Evolutionary conservation across 768 basidiomycete species (phyloP).

Genomic region (Panaeolus papilionaceus): DNA sequence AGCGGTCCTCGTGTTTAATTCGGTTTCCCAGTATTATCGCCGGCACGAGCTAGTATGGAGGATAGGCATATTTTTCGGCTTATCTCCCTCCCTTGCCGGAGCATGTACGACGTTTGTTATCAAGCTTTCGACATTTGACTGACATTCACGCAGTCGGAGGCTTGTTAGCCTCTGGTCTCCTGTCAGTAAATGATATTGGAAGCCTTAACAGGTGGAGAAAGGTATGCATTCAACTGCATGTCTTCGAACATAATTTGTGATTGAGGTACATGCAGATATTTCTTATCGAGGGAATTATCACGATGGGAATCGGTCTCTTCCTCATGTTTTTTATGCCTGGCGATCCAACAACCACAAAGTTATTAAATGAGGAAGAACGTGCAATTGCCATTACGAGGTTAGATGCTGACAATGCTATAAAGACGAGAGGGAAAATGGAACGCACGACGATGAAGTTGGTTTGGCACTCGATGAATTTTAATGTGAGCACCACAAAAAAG

Average conservation of each 20-base stretch:
- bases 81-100: constrained; percentile 40
- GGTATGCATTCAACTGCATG: constrained; percentile 24
- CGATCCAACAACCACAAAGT: constrained; percentile 34
- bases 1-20: not conserved
- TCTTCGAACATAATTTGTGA: not conserved
- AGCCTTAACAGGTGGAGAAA: constrained; percentile 41
- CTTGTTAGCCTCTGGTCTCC: constrained; percentile 44
- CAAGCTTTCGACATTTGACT: not conserved
- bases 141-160: constrained; percentile 37
- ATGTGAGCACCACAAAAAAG: constrained; percentile 20
- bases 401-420: constrained; percentile 36
- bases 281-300: constrained; percentile 40
- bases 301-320: constrained; percentile 32
- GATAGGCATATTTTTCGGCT: constrained; percentile 42
- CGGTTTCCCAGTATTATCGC: constrained; percentile 37
- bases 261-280: constrained; percentile 30
- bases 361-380: constrained; percentile 36
- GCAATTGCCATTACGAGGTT: constrained; percentile 35
- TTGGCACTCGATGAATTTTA: constrained; percentile 30
- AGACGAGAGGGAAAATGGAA: constrained; percentile 35
- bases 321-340: constrained; percentile 35
- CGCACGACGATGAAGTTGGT: constrained; percentile 33
- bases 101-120: constrained; percentile 33
- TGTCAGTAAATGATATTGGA: constrained; percentile 40
- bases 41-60: constrained; percentile 40